phyloP scores from a whole-genome alignment of 2,329 filamentous ascomycete genomes.

The Monosporascus sp. region DNA sequence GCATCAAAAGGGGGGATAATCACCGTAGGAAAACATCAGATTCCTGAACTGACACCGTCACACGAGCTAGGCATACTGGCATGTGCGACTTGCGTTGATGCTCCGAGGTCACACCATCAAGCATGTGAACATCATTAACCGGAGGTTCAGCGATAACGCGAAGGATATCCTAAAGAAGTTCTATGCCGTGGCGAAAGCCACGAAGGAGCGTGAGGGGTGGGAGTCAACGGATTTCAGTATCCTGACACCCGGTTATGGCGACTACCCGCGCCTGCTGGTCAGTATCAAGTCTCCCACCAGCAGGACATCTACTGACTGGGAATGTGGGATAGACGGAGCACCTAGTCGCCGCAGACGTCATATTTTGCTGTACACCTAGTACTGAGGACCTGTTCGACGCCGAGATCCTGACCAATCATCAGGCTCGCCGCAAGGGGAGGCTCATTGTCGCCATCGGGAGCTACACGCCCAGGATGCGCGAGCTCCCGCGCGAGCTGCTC shows the following conservation, averaged over 20 bases:
- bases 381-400: conserved; percentile 69
- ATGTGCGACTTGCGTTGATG: conserved; percentile 76
- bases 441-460: conserved; percentile 70
- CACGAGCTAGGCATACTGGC: conserved; percentile 69
- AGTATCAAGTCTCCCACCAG: not conserved
- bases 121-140: conserved; percentile 78
- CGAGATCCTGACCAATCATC: conserved; percentile 64
- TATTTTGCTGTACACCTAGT: conserved; percentile 85
- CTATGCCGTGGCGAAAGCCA: conserved; percentile 33
- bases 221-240: conserved; percentile 60
- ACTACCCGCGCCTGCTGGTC: conserved; percentile 49
- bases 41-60: no score
- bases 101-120: conserved; percentile 66
- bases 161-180: conserved; percentile 46
- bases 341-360: conserved; percentile 67
- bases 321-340: conserved; percentile 53
- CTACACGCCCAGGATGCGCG: conserved; percentile 68
- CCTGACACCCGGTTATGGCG: conserved; percentile 66
- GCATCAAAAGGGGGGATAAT: no score
- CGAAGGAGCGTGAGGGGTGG: conserved; percentile 58
- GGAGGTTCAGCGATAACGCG: conserved; percentile 57
- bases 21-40: no score
- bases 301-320: not conserved
- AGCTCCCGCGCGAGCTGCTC: conserved; percentile 74
- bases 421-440: conserved; percentile 64